These are phyloP conservation scores for Suillus cothurnatus DNA, from an alignment of 768 basidiomycete genomes.

Conservation along the genomic window DNA sequence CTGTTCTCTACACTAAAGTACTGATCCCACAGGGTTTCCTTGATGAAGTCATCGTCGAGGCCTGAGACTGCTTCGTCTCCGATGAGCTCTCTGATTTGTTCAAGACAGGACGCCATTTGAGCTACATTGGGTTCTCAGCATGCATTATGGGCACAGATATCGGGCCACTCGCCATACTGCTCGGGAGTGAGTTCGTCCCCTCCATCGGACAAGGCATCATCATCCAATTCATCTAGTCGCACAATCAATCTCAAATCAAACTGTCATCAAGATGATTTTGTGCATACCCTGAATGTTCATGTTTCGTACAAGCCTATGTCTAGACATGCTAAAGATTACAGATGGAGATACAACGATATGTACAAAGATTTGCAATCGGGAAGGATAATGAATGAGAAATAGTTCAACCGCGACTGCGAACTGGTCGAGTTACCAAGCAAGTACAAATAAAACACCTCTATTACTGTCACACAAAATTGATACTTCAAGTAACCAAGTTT, in stretches of 20 bases:
- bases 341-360: conserved; percentile 11
- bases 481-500: neutral
- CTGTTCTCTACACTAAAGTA: conserved; percentile 85
- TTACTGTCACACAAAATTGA: neutral
- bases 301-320: conserved; percentile 89
- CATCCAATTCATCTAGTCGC: conserved; percentile 80
- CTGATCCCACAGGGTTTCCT: conserved; percentile 82
- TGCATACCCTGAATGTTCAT: conserved; percentile 71
- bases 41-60: conserved; percentile 73
- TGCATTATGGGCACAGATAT: neutral
- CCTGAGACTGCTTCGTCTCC: conserved; percentile 67
- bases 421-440: conserved; percentile 18
- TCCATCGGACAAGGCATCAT: conserved; percentile 75
- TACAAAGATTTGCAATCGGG: conserved; percentile 12
- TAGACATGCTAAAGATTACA: conserved; percentile 62
- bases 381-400: neutral
- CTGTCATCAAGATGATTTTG: neutral
- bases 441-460: conserved; percentile 7
- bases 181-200: conserved; percentile 83
- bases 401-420: neutral
- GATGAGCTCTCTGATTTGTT: conserved; percentile 65
- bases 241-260: neutral
- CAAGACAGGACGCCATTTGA: conserved; percentile 71
- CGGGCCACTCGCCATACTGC: conserved; percentile 62
- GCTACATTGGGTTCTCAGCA: conserved; percentile 38